A percentile compares a stretch with the other conserved stretches of the same genome.
Evolutionary conservation across 352 stramenopile genomes (phyloP).

Genomic region (Globisporangium barbulae): DNA sequence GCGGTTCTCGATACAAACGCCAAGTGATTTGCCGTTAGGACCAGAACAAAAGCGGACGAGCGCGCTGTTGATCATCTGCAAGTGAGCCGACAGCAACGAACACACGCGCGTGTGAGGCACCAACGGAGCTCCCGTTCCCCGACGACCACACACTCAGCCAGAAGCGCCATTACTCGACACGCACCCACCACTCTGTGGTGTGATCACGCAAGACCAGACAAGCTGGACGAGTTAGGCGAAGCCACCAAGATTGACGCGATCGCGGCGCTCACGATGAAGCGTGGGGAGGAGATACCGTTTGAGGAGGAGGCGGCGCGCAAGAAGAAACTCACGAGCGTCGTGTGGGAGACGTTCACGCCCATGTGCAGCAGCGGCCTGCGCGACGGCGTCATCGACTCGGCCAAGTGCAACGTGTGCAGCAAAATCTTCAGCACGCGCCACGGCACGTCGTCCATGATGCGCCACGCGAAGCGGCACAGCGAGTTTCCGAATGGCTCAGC

Average conservation of each 20-base stretch:
- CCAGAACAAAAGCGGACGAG: too few relatives aligned
- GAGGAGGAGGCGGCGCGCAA: constrained; percentile 65
- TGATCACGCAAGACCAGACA: constrained; percentile 8
- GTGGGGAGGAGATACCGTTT: constrained; percentile 52
- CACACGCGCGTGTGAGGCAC: neutral
- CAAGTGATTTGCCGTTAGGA: constrained; percentile 8
- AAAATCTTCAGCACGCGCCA: constrained; percentile 82
- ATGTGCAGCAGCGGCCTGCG: constrained; percentile 58
- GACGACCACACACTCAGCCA: neutral
- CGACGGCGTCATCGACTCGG: constrained; percentile 67
- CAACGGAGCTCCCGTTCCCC: neutral
- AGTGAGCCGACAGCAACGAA: neutral
- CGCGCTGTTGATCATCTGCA: neutral
- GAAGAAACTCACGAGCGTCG: constrained; percentile 81
- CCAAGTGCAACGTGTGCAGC: constrained; percentile 69
- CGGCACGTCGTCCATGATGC: constrained; percentile 82
- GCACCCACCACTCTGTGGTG: neutral
- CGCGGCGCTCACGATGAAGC: constrained; percentile 45
- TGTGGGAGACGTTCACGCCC: constrained; percentile 82
- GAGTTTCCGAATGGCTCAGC: constrained; percentile 58
- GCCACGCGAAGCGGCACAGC: constrained; percentile 72
- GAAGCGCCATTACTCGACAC: too few relatives aligned
- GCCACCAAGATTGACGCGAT: constrained; percentile 39
- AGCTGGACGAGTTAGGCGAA: constrained; percentile 25
- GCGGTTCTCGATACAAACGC: constrained; percentile 15